phyloP scores from a whole-genome alignment of 768 basidiomycete species.

The Coprinopsis strossmayeri region DNA sequence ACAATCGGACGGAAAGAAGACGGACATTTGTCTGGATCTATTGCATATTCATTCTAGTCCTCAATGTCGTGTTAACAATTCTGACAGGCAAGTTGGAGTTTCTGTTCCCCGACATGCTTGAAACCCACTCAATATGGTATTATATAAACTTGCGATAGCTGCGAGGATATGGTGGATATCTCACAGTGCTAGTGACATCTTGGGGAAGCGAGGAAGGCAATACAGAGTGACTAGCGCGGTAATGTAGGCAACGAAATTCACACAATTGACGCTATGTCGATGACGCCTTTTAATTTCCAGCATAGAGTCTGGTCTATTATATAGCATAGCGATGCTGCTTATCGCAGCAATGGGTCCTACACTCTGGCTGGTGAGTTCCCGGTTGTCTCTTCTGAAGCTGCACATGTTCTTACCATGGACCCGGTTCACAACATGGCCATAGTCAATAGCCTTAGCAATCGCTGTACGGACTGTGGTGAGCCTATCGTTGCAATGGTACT shows the following conservation, averaged over 20 bases:
- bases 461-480: not conserved
- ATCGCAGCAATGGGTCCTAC: not conserved
- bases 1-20: not conserved
- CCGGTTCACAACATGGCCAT: no score
- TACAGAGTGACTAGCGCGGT: conserved; percentile 7
- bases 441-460: not conserved
- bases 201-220: conserved; percentile 3
- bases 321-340: not conserved
- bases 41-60: not conserved
- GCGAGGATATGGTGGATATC: conserved; percentile 8
- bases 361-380: conserved; percentile 1
- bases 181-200: not conserved
- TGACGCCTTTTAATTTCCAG: not conserved
- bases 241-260: conserved; percentile 1
- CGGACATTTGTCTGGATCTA: not conserved
- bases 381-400: not conserved
- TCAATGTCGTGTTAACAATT: conserved; percentile 1
- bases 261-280: not conserved
- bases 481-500: no score
- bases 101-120: no score
- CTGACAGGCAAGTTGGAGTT: not conserved
- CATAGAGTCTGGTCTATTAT: conserved; percentile 4
- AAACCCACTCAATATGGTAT: not conserved
- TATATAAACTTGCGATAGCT: not conserved
- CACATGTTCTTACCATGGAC: not conserved